phyloP scores from a whole-genome alignment of 768 basidiomycete species.

The Suillus luteus region DNA sequence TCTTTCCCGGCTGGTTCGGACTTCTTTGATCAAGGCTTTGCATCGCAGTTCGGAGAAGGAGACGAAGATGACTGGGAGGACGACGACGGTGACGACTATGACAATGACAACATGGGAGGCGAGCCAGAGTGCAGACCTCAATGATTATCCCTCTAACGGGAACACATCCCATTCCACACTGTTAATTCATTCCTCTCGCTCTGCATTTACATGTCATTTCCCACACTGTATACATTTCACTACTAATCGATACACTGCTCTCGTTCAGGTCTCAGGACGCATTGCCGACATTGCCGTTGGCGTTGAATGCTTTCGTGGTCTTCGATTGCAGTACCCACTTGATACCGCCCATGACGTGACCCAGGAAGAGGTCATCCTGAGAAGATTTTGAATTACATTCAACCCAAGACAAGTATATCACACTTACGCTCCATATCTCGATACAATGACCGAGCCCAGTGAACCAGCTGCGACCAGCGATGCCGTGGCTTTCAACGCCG shows the following conservation, averaged over 20 bases:
- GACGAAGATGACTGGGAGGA: slow-evolving; percentile 74
- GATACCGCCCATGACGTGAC: slow-evolving; percentile 76
- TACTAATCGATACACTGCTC: slow-evolving; percentile 24
- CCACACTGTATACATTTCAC: slow-evolving; percentile 30
- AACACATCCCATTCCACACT: slow-evolving; percentile 19
- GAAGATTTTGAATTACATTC: slow-evolving; percentile 7
- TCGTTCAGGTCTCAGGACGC: slow-evolving; percentile 15
- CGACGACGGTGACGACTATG: slow-evolving; percentile 63
- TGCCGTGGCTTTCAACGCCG: slow-evolving; percentile 51
- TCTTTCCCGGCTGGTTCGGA: slow-evolving; percentile 71
- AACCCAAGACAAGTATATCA: neutral
- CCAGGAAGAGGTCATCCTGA: slow-evolving; percentile 67
- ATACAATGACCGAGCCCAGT: slow-evolving; percentile 80
- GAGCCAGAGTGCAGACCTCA: slow-evolving; percentile 67
- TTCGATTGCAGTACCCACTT: slow-evolving; percentile 71
- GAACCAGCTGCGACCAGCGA: slow-evolving; percentile 79
- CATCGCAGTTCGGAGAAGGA: slow-evolving; percentile 69
- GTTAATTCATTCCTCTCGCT: slow-evolving; percentile 17
- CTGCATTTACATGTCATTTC: slow-evolving; percentile 27
- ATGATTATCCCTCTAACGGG: slow-evolving; percentile 32
- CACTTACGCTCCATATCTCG: slow-evolving; percentile 71
- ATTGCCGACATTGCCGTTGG: slow-evolving; percentile 61
- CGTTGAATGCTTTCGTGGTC: slow-evolving; percentile 69
- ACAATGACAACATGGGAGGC: slow-evolving; percentile 37
- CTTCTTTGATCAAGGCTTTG: slow-evolving; percentile 78